Conservation (phyloP, 1,139 yeast species). For the Suhomyces wounanorum region DNA sequence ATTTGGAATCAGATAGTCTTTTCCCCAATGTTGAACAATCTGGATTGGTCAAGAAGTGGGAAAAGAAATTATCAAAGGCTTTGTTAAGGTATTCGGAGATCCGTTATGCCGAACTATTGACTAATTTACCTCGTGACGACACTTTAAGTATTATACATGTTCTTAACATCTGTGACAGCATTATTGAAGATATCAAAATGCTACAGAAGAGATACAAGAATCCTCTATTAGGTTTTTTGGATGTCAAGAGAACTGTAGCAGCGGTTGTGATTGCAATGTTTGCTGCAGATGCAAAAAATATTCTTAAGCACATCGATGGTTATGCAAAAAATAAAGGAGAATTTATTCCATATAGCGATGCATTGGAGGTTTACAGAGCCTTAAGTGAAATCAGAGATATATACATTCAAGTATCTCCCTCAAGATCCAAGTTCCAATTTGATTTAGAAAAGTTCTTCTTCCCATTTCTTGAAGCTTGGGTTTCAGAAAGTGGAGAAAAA, state of each 20-base stretch:
- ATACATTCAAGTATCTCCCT: conserved; percentile 49
- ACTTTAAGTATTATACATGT: conserved; percentile 60
- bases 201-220: conserved; percentile 63
- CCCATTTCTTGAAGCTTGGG: conserved; percentile 60
- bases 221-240: conserved; percentile 61
- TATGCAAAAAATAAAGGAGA: conserved; percentile 39
- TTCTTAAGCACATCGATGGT: conserved; percentile 57
- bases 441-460: conserved; percentile 62
- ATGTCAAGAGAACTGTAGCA: conserved; percentile 58
- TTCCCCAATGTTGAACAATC: conserved; percentile 38
- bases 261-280: conserved; percentile 60
- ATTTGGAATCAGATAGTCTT: conserved; percentile 51
- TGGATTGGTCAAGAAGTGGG: conserved; percentile 51
- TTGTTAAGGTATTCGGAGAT: conserved; percentile 56
- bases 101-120: conserved; percentile 59
- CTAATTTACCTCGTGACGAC: conserved; percentile 65
- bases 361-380: conserved; percentile 59
- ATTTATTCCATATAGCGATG: conserved; percentile 57
- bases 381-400: conserved; percentile 58
- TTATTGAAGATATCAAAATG: conserved; percentile 51
- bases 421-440: conserved; percentile 44
- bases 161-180: conserved; percentile 57
- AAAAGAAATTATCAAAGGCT: conserved; percentile 50
- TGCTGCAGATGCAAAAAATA: conserved; percentile 63
- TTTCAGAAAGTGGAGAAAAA: conserved; percentile 52